phyloP scores from a whole-genome alignment of 345 rosid genomes.

The Odontarrhena argentea region DNA sequence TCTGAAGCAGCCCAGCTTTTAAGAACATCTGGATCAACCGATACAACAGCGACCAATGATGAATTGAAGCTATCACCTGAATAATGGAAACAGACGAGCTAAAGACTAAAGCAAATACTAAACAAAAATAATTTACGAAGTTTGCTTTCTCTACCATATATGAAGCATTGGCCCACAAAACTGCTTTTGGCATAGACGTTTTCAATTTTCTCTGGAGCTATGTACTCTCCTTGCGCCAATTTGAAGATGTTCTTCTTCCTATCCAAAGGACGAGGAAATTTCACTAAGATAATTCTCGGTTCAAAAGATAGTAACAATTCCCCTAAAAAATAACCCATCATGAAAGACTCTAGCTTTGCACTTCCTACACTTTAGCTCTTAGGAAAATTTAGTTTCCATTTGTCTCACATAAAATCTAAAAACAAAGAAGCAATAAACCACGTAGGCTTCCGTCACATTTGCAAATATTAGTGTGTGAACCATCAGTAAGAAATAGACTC shows the following conservation, averaged over 20 bases:
- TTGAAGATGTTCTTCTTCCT: conserved; percentile 99
- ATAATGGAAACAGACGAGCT: conserved; percentile 9
- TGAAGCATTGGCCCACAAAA: conserved; percentile 78
- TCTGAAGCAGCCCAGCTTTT: conserved; percentile 85
- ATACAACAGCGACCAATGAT: conserved; percentile 76
- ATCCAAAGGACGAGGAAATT: conserved; percentile 27
- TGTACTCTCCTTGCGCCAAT: conserved; percentile 97
- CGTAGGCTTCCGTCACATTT: neutral
- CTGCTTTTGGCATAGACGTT: conserved; percentile 91
- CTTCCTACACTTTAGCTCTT: neutral
- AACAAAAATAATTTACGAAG: neutral
- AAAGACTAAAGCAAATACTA: conserved; percentile 7
- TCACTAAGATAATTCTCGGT: conserved; percentile 5
- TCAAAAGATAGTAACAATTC: conserved; percentile 3
- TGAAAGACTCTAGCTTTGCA: conserved; percentile 20
- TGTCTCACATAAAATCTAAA: too few species aligned
- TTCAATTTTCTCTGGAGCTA: conserved; percentile 98
- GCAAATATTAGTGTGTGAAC: neutral
- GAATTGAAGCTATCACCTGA: conserved; percentile 97
- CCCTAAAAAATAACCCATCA: neutral
- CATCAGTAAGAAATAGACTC: conserved; percentile 16
- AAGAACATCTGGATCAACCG: conserved; percentile 79
- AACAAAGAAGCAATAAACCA: too few species aligned
- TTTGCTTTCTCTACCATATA: conserved; percentile 60
- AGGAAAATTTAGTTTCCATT: too few species aligned